phyloP scores from a whole-genome alignment of 345 rosid species.

The Eucalyptus regnans region DNA sequence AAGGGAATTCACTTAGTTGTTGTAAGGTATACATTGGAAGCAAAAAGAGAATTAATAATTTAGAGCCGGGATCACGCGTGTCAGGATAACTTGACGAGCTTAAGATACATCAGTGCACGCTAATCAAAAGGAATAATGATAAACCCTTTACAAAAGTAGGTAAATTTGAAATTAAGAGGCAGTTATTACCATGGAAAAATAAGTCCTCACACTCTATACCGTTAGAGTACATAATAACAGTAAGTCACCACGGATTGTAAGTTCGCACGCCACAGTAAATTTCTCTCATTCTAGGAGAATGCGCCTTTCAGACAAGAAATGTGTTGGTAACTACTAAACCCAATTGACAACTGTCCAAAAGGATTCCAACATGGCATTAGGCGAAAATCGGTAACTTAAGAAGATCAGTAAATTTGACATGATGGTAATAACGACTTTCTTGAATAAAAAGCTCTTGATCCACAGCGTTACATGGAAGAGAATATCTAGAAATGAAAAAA shows the following conservation, averaged over 20 bases:
- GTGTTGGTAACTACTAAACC: not conserved
- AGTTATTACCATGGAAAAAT: not conserved
- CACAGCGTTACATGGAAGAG: not conserved
- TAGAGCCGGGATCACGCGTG: not conserved
- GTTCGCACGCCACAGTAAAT: not conserved
- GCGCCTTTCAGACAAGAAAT: not conserved
- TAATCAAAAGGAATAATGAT: not conserved
- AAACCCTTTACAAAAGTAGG: not conserved
- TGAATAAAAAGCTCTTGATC: not conserved
- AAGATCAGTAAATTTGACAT: not conserved
- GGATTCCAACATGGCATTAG: not conserved
- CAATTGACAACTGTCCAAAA: not conserved
- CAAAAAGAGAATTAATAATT: not conserved
- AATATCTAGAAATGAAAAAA: not conserved
- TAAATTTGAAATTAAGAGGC: not conserved
- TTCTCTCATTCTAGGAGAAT: not conserved
- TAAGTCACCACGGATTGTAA: not conserved
- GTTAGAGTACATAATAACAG: not conserved
- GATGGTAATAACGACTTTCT: not conserved
- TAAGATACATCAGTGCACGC: not conserved
- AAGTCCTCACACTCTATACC: not conserved
- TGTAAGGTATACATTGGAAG: not conserved
- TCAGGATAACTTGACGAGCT: not conserved
- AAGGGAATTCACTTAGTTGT: not conserved
- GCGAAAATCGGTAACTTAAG: not conserved